These are phyloP conservation scores for Grosmannia serpens DNA, from an alignment of 2,329 filamentous ascomycete species.

Conservation along the genomic window DNA sequence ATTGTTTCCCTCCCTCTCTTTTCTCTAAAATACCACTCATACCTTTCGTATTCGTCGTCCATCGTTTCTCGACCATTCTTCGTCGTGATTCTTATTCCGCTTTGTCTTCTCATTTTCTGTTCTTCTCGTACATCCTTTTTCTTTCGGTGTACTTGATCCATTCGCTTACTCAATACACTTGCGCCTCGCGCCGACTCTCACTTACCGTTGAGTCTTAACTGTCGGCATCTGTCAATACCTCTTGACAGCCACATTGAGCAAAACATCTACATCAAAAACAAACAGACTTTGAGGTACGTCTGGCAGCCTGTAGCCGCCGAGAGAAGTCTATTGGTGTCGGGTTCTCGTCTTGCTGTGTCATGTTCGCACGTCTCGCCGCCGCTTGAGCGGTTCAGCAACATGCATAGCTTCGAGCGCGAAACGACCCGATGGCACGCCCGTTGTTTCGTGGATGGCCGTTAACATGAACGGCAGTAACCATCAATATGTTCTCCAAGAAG, in stretches of 20 bases:
- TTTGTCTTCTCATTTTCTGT: not conserved
- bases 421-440: too few relatives aligned
- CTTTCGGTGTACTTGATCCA: not conserved
- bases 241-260: not conserved
- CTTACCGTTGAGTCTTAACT: not conserved
- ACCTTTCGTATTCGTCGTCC: conserved; percentile 10
- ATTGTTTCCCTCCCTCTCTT: conserved; percentile 1
- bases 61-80: conserved; percentile 9
- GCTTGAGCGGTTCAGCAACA: too few relatives aligned
- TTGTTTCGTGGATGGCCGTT: too few relatives aligned
- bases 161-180: not conserved
- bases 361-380: too few relatives aligned
- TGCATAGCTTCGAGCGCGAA: too few relatives aligned
- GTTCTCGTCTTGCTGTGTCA: too few relatives aligned
- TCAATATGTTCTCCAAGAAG: conserved; percentile 32
- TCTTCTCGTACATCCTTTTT: conserved; percentile 1
- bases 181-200: not conserved
- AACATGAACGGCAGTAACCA: not conserved
- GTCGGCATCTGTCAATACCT: not conserved
- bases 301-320: too few relatives aligned
- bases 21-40: not conserved
- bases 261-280: too few relatives aligned
- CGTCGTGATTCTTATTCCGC: conserved; percentile 5
- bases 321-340: too few relatives aligned
- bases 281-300: not conserved